A percentile compares a stretch with the other conserved stretches of the same genome.
These are phyloP conservation scores for Yamadazyma triangularis DNA, from an alignment of 1,139 yeast genomes.

Conservation along the genomic window DNA sequence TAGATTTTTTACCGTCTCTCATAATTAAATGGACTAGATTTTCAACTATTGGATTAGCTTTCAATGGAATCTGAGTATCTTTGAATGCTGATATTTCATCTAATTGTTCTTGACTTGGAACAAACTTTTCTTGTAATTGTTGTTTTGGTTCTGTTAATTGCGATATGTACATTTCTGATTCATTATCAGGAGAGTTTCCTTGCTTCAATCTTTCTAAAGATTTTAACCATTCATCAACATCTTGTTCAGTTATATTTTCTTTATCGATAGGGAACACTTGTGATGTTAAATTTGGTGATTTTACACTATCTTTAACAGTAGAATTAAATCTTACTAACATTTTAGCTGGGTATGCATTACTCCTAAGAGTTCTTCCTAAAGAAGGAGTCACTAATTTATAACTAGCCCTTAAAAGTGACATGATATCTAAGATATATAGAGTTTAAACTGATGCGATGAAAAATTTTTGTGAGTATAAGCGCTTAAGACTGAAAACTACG, in stretches of 20 bases:
- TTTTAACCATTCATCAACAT: slow-evolving; percentile 62
- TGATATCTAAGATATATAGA: no score
- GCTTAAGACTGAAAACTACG: no score
- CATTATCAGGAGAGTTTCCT: slow-evolving; percentile 25
- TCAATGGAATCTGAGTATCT: slow-evolving; percentile 54
- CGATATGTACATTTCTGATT: slow-evolving; percentile 42
- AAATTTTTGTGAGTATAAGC: no score
- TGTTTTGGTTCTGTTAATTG: slow-evolving; percentile 33
- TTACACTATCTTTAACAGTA: neutral
- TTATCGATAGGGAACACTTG: slow-evolving; percentile 40
- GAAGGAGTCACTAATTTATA: no score
- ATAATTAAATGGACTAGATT: slow-evolving; percentile 83
- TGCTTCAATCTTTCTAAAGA: slow-evolving; percentile 55
- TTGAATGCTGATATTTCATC: slow-evolving; percentile 49
- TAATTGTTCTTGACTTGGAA: slow-evolving; percentile 59
- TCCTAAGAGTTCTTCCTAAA: no score
- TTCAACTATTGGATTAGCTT: slow-evolving; percentile 65
- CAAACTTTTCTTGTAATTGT: slow-evolving; percentile 37
- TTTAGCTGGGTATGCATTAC: no score
- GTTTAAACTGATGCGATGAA: no score
- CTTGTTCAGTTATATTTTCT: slow-evolving; percentile 43
- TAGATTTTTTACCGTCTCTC: slow-evolving; percentile 87
- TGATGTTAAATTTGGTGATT: slow-evolving; percentile 21
- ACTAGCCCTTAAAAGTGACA: no score
- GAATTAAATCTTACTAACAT: slow-evolving; percentile 1